Percentiles rank a stretch among this genome's conserved stretches.
phyloP scores from a whole-genome alignment of 2,329 filamentous ascomycete species.

The Thelonectria discophora region DNA sequence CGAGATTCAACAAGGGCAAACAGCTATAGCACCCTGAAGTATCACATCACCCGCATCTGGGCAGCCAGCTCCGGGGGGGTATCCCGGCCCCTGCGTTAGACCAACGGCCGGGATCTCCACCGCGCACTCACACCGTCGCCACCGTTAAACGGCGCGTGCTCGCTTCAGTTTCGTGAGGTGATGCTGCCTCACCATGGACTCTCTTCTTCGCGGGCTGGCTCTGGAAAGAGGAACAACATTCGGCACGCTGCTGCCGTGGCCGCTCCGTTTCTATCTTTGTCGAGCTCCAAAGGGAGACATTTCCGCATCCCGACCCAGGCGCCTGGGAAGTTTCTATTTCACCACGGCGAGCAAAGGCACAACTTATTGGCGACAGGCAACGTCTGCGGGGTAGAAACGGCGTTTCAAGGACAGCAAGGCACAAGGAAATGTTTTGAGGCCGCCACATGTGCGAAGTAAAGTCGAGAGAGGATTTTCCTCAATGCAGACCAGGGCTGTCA shows the following conservation, averaged over 20 bases:
- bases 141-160: slow-evolving; percentile 38
- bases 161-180: slow-evolving; percentile 43
- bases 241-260: slow-evolving; percentile 14
- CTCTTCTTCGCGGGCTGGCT: slow-evolving; percentile 10
- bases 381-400: slow-evolving; percentile 31
- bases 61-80: slow-evolving; percentile 19
- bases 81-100: slow-evolving; percentile 37
- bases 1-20: slow-evolving; percentile 24
- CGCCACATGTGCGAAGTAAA: background rate
- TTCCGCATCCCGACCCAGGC: slow-evolving; percentile 22
- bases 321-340: slow-evolving; percentile 17
- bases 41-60: slow-evolving; percentile 38
- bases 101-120: slow-evolving; percentile 37
- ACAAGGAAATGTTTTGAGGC: background rate
- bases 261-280: slow-evolving; percentile 22
- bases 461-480: background rate
- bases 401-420: slow-evolving; percentile 20
- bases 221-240: slow-evolving; percentile 23
- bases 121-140: slow-evolving; percentile 38
- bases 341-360: slow-evolving; percentile 11
- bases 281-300: slow-evolving; percentile 22
- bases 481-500: background rate
- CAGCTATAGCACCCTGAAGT: slow-evolving; percentile 21
- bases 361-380: slow-evolving; percentile 3
- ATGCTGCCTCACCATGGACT: slow-evolving; percentile 37